phyloP scores from a whole-genome alignment of 768 basidiomycete species.

The Coprinellus micaceus region DNA sequence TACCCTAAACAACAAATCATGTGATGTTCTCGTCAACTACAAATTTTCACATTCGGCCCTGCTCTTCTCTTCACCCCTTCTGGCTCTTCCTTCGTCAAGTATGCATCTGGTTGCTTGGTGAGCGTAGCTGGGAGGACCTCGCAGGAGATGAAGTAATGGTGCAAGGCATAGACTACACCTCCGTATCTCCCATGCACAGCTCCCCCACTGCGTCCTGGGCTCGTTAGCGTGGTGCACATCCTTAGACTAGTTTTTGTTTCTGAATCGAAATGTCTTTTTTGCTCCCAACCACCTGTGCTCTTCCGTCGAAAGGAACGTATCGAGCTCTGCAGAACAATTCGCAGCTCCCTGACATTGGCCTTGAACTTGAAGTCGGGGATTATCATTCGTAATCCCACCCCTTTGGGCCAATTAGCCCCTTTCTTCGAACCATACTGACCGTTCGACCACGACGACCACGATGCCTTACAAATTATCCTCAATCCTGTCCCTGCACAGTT shows the following conservation, averaged over 20 bases:
- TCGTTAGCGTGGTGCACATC: slow-evolving; percentile 87
- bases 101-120: slow-evolving; percentile 34
- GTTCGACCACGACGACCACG: slow-evolving; percentile 9
- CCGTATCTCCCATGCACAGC: slow-evolving; percentile 79
- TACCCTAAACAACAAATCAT: slow-evolving; percentile 11
- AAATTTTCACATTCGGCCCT: not conserved
- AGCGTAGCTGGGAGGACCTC: slow-evolving; percentile 54
- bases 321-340: not conserved
- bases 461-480: slow-evolving; percentile 34
- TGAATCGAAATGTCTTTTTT: slow-evolving; percentile 10
- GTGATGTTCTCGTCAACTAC: not conserved
- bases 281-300: not conserved
- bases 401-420: not conserved
- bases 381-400: slow-evolving; percentile 2
- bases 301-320: not conserved
- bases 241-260: slow-evolving; percentile 6
- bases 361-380: too few relatives aligned
- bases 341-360: too few relatives aligned
- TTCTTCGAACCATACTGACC: slow-evolving; percentile 1
- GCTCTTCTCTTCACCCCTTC: slow-evolving; percentile 36
- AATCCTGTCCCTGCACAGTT: slow-evolving; percentile 27
- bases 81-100: slow-evolving; percentile 35
- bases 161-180: slow-evolving; percentile 84
- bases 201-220: slow-evolving; percentile 55
- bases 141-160: slow-evolving; percentile 87